phyloP scores from a whole-genome alignment of 768 basidiomycete genomes.

The Psilocybe sp. region DNA sequence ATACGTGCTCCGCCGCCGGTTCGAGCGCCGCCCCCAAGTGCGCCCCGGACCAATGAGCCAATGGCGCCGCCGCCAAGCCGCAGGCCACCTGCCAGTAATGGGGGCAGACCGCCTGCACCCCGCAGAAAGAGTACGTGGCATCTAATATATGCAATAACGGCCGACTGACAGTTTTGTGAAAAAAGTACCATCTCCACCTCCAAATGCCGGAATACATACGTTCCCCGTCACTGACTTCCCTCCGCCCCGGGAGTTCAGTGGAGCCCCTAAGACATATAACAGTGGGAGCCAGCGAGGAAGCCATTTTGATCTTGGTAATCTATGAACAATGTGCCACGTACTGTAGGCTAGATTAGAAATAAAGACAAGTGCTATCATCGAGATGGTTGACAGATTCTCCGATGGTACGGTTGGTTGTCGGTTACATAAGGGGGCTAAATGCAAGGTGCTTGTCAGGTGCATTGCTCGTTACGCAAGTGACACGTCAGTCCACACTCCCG shows the following conservation, averaged over 20 bases:
- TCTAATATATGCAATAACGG: constrained; percentile 13
- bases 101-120: constrained; percentile 31
- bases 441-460: constrained; percentile 11
- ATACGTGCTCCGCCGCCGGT: constrained; percentile 14
- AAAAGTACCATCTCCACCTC: constrained; percentile 48
- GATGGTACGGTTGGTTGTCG: constrained; percentile 12
- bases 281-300: constrained; percentile 71
- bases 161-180: constrained; percentile 12
- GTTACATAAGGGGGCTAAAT: constrained; percentile 16
- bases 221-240: constrained; percentile 82
- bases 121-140: constrained; percentile 48
- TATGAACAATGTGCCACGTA: constrained; percentile 22
- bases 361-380: no score
- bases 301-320: constrained; percentile 54
- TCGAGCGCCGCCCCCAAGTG: constrained; percentile 13
- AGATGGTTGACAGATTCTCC: constrained; percentile 8
- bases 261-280: constrained; percentile 50
- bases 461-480: constrained; percentile 28
- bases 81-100: constrained; percentile 16
- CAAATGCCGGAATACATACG: constrained; percentile 63
- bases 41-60: constrained; percentile 14
- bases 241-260: constrained; percentile 63
- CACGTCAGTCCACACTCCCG: constrained; percentile 43
- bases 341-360: background rate
- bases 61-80: constrained; percentile 20